These are phyloP conservation scores for Colletotrichum sp. DNA, from an alignment of 2,329 filamentous ascomycete genomes.

Conservation along the genomic window DNA sequence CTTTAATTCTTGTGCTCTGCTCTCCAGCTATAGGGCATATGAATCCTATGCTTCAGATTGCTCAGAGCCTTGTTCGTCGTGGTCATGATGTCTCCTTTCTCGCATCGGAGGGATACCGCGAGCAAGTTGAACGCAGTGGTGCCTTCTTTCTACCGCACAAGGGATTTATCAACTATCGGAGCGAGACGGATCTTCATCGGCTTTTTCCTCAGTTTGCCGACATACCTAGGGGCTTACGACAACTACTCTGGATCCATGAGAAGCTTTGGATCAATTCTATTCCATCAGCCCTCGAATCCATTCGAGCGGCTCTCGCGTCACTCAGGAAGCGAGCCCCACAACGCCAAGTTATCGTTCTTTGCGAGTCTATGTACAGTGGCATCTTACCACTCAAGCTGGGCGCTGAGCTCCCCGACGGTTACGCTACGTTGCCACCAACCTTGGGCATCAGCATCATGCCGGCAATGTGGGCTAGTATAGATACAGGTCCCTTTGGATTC, in stretches of 20 bases:
- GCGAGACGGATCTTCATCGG: not conserved
- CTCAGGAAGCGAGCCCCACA: conserved; percentile 33
- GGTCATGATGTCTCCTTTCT: conserved; percentile 37
- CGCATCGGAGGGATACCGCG: conserved; percentile 31
- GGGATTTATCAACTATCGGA: not conserved
- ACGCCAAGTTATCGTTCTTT: conserved; percentile 44
- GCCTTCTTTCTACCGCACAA: conserved; percentile 32
- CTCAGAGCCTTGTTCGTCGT: not conserved
- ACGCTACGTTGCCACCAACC: conserved; percentile 32
- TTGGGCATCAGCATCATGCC: conserved; percentile 45
- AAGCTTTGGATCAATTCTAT: not conserved
- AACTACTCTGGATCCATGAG: conserved; percentile 11
- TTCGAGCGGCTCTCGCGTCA: conserved; percentile 32
- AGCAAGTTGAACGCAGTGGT: conserved; percentile 35
- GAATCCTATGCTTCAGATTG: not conserved
- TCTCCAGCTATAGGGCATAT: not conserved
- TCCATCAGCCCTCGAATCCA: not conserved
- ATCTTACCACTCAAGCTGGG: conserved; percentile 40
- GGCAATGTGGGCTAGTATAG: conserved; percentile 37
- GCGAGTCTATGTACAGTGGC: conserved; percentile 42
- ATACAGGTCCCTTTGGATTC: conserved; percentile 40
- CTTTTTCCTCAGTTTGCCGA: not conserved
- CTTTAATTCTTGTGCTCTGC: not conserved
- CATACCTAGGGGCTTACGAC: conserved; percentile 11
- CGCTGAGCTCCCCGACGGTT: conserved; percentile 41